Conservation (phyloP, 140 eudicot genomes). For the Oenanthe javanica region DNA sequence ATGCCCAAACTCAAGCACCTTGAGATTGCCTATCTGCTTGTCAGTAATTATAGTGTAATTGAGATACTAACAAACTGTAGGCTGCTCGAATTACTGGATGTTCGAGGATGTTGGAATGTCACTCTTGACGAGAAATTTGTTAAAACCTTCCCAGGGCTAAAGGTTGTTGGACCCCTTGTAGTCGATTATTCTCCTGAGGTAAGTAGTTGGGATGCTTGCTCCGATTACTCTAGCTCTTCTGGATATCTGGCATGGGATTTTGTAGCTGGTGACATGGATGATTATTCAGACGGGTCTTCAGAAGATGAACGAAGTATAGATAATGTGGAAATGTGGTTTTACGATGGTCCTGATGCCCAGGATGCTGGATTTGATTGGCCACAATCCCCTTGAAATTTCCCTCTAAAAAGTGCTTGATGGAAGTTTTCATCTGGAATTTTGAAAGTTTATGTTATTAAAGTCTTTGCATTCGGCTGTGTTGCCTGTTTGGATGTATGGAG, state of each 20-base stretch:
- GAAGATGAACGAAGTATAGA: conserved; percentile 26
- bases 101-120: conserved; percentile 54
- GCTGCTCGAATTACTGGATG: conserved; percentile 33
- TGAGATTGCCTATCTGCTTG: conserved; percentile 38
- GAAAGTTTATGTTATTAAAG: not conserved
- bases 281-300: conserved; percentile 20
- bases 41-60: conserved; percentile 20
- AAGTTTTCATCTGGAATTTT: not conserved
- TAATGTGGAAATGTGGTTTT: conserved; percentile 30
- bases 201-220: conserved; percentile 27
- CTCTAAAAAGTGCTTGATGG: not conserved
- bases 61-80: conserved; percentile 26
- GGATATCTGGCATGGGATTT: conserved; percentile 38
- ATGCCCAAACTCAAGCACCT: conserved; percentile 53
- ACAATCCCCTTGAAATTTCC: conserved; percentile 29
- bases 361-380: conserved; percentile 27
- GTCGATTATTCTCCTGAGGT: conserved; percentile 22
- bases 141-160: conserved; percentile 20
- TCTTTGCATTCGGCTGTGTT: not conserved
- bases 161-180: conserved; percentile 27
- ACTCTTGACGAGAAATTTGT: conserved; percentile 32
- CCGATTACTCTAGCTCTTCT: conserved; percentile 31
- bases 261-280: conserved; percentile 27
- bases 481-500: not conserved
- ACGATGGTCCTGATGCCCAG: conserved; percentile 13